A percentile compares a stretch with the other conserved stretches of the same genome.
These are phyloP conservation scores for Chaetomium fimeti DNA, from an alignment of 495 filamentous ascomycete species.

Conservation along the genomic window DNA sequence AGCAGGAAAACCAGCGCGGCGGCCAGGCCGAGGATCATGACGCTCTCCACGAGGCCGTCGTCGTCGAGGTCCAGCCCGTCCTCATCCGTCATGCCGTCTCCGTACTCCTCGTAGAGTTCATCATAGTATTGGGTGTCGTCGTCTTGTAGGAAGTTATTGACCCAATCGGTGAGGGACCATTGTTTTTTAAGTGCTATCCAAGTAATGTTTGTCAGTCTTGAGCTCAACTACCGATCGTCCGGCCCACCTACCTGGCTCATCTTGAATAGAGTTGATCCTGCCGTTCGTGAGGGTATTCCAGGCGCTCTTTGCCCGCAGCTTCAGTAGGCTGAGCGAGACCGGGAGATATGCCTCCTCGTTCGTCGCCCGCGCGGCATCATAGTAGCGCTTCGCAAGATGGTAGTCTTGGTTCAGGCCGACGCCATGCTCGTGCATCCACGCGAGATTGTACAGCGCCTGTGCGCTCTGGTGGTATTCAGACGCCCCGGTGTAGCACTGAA, in stretches of 20 bases:
- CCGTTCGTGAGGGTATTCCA: slow-evolving; percentile 95
- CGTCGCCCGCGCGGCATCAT: slow-evolving; percentile 86
- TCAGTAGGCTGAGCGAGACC: slow-evolving; percentile 82
- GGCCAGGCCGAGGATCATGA: slow-evolving; percentile 77
- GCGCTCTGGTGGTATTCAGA: slow-evolving; percentile 88
- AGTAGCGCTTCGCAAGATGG: slow-evolving; percentile 93
- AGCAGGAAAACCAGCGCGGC: slow-evolving; percentile 73
- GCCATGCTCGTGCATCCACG: slow-evolving; percentile 99
- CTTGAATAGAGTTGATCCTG: slow-evolving; percentile 82
- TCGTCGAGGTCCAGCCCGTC: slow-evolving; percentile 54
- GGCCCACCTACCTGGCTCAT: slow-evolving; percentile 72
- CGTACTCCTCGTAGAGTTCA: slow-evolving; percentile 54
- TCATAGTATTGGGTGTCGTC: slow-evolving; percentile 63
- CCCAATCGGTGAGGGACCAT: slow-evolving; percentile 79
- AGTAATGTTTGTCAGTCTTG: not conserved
- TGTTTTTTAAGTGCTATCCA: slow-evolving; percentile 60
- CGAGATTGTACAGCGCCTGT: slow-evolving; percentile 94
- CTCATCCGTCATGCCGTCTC: slow-evolving; percentile 55
- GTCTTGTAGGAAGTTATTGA: slow-evolving; percentile 76
- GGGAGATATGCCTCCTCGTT: slow-evolving; percentile 95
- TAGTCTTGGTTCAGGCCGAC: slow-evolving; percentile 92
- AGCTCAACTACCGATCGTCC: not conserved
- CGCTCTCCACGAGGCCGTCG: slow-evolving; percentile 73
- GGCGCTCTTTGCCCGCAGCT: slow-evolving; percentile 76
- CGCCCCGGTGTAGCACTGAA: slow-evolving; percentile 85